Evolutionary conservation across 2,329 filamentous ascomycete genomes (phyloP), one percentile per base, ranked within the genome.

Genomic region (Ophiocordyceps camponoti-rufipedis): DNA sequence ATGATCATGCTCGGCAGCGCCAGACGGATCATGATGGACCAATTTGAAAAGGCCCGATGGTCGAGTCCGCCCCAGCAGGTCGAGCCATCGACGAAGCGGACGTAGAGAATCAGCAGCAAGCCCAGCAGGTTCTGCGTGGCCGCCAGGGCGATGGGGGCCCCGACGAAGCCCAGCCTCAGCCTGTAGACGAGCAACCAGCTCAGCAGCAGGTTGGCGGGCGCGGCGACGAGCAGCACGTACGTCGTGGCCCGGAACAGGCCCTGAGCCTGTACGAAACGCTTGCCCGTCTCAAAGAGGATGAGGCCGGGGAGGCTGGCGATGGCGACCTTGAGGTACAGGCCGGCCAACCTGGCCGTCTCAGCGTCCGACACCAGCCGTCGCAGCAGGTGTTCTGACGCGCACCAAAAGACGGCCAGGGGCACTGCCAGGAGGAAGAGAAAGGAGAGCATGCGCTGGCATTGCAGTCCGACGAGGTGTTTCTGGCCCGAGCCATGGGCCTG

Each of bases 401-500:
- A 67, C 84, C 84, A 89, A 31, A 85, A 60, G 0, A 80, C 55
- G 1, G 71, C 73, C 49, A 89, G 81, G 0, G 83, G 83, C 14
- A 86, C 69, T 6, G 78, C 82, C 48, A 85, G 70, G 1, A 71
- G 54, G 69, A 80, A 80, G 1, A 88, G 70, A 50, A 89, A 85
- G 56, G 71, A 81, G 1, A 83, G 67, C 82, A 88, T 87, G 44
- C 83, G 71, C 58, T 89, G 82, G 47, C 84, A 70, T 51, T 89
- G 82, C n/a, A 89, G 62, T 0, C 84, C 83, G 0, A 95, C 87
- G 1, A 95, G 73, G 52, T 86, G 82, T 53, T 82, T 89, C 55
- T 80, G 82, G 0, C 88, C 88, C 0, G 84, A 89, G 1, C 88
- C 88, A 57, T 89, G 95, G 0, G 88, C 88, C 60, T 95, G 88